phyloP scores from a whole-genome alignment of 1,139 yeast genomes.

The Kurtzmaniella quercitrusa region DNA sequence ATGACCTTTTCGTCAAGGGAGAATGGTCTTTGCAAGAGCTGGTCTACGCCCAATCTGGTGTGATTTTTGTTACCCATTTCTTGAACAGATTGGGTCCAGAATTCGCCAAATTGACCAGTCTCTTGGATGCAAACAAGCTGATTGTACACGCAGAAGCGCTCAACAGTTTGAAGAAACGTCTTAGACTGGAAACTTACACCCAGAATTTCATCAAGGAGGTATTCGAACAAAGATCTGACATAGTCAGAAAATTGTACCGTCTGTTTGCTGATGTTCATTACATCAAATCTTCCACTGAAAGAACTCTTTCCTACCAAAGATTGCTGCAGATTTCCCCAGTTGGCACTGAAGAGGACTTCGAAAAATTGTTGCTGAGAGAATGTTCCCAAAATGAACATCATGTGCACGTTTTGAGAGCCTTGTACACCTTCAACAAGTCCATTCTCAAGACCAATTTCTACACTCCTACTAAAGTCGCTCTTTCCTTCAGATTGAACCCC shows the following conservation, averaged over 20 bases:
- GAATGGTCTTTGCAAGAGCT: conserved; percentile 90
- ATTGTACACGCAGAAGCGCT: conserved; percentile 71
- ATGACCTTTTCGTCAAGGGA: conserved; percentile 66
- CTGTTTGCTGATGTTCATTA: conserved; percentile 92
- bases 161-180: conserved; percentile 77
- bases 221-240: conserved; percentile 63
- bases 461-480: conserved; percentile 90
- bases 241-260: conserved; percentile 80
- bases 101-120: conserved; percentile 62
- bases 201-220: conserved; percentile 79
- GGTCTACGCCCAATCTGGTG: conserved; percentile 91
- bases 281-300: conserved; percentile 66
- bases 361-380: conserved; percentile 59
- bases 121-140: conserved; percentile 59
- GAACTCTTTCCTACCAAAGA: conserved; percentile 87
- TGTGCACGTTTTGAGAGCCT: conserved; percentile 74
- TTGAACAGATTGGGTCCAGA: conserved; percentile 92
- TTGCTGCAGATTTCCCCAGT: conserved; percentile 73
- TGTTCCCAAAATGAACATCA: conserved; percentile 82
- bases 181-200: conserved; percentile 91
- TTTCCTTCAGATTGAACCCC: conserved; percentile 88
- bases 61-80: conserved; percentile 89
- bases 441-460: conserved; percentile 92
- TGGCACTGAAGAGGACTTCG: conserved; percentile 71
- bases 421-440: conserved; percentile 79